Percentiles rank a stretch among this genome's conserved stretches.
phyloP scores from a whole-genome alignment of 2,329 filamentous ascomycete genomes.

The Pseudocercospora fijiensis region DNA sequence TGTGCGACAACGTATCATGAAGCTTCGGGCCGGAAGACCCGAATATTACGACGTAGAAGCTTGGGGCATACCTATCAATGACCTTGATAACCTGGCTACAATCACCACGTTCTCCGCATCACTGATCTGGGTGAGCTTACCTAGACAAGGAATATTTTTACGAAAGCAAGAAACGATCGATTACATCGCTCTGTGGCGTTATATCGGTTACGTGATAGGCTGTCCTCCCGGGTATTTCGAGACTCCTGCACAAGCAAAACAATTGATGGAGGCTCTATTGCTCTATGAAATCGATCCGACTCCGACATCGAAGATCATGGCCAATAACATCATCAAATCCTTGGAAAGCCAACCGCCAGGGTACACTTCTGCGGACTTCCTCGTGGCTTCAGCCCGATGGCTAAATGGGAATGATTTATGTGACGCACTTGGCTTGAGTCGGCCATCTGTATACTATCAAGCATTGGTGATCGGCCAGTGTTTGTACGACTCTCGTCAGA shows the following conservation, averaged over 20 bases:
- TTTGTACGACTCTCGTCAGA: constrained; percentile 32
- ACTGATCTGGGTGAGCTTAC: constrained; percentile 67
- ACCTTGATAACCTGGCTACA: constrained; percentile 71
- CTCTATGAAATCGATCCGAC: constrained; percentile 66
- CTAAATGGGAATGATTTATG: constrained; percentile 66
- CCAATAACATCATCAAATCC: constrained; percentile 71
- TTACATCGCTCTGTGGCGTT: constrained; percentile 74
- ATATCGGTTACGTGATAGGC: constrained; percentile 70
- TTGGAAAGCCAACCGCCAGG: constrained; percentile 66
- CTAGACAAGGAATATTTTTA: constrained; percentile 69
- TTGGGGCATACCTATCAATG: constrained; percentile 69
- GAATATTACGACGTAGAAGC: constrained; percentile 61
- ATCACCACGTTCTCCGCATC: constrained; percentile 68
- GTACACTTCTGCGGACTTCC: constrained; percentile 64
- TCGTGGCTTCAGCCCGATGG: constrained; percentile 67
- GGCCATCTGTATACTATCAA: constrained; percentile 58
- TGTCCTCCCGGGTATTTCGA: constrained; percentile 59
- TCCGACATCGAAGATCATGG: constrained; percentile 61
- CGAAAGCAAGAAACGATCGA: constrained; percentile 62
- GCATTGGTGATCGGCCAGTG: constrained; percentile 64
- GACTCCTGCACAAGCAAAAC: constrained; percentile 56
- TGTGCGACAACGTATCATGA: constrained; percentile 64
- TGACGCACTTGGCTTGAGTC: constrained; percentile 59
- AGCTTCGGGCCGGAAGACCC: constrained; percentile 55
- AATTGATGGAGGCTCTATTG: constrained; percentile 67